phyloP scores from a whole-genome alignment of 495 filamentous ascomycete genomes.

The Lepidopterella palustris region DNA sequence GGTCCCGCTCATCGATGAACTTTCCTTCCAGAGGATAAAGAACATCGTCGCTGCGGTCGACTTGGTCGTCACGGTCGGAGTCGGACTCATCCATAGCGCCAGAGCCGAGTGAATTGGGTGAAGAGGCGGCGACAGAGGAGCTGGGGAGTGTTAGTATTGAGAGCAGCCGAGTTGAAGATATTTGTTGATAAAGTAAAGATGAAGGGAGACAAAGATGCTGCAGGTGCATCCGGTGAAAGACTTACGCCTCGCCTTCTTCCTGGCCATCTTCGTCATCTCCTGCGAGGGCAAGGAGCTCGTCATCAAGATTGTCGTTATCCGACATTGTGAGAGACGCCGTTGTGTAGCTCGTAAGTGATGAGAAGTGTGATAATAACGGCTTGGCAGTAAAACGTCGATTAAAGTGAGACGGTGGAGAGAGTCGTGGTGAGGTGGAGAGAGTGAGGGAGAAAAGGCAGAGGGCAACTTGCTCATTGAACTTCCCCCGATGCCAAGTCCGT shows the following conservation, averaged over 20 bases:
- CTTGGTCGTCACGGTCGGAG: slow-evolving; percentile 53
- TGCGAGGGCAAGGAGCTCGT: slow-evolving; percentile 80
- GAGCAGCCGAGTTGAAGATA: neutral
- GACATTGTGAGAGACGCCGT: slow-evolving; percentile 11
- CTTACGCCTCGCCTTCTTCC: slow-evolving; percentile 82
- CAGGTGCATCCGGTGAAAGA: slow-evolving; percentile 19
- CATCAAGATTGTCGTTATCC: slow-evolving; percentile 62
- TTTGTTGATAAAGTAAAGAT: neutral
- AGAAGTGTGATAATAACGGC: too few relatives aligned
- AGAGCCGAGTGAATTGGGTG: slow-evolving; percentile 69
- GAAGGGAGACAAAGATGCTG: neutral
- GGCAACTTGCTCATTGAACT: neutral
- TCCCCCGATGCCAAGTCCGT: neutral
- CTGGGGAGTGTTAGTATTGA: slow-evolving; percentile 37
- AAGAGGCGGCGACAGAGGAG: slow-evolving; percentile 59
- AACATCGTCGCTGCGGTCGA: slow-evolving; percentile 45
- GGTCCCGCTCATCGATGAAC: slow-evolving; percentile 73
- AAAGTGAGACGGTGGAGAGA: neutral
- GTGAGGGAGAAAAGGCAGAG: neutral
- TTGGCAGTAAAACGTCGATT: too few relatives aligned
- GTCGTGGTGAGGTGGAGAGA: neutral
- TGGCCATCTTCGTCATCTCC: slow-evolving; percentile 55
- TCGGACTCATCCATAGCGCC: slow-evolving; percentile 88
- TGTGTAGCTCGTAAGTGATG: neutral
- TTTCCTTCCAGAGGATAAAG: slow-evolving; percentile 86